These are phyloP conservation scores for Cicer cuneatum DNA, from an alignment of 306 rosid genomes.

Conservation along the genomic window DNA sequence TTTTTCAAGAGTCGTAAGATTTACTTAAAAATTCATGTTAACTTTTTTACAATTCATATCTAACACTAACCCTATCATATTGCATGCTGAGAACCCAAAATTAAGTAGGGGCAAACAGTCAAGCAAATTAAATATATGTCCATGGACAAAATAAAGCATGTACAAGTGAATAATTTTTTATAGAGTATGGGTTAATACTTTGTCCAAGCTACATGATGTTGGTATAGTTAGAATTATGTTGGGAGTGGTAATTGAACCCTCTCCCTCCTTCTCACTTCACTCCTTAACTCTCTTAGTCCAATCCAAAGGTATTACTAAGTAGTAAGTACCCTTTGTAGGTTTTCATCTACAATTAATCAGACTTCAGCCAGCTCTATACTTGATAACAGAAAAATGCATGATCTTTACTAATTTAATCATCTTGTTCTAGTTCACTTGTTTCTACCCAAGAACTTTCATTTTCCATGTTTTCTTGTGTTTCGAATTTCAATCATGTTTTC, in stretches of 20 bases:
- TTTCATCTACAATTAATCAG: constrained; percentile 11
- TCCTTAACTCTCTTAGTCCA: no score
- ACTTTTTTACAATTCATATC: neutral
- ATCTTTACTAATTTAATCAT: constrained; percentile 24
- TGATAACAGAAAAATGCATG: constrained; percentile 21
- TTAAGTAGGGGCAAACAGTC: constrained; percentile 1
- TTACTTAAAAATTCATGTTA: neutral
- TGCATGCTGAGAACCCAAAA: constrained; percentile 20
- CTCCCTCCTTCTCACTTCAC: neutral
- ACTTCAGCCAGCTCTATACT: constrained; percentile 1
- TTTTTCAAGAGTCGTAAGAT: constrained; percentile 8
- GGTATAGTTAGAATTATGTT: neutral
- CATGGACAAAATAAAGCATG: constrained; percentile 26
- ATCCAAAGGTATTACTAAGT: no score
- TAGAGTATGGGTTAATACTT: constrained; percentile 6
- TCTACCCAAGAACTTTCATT: constrained; percentile 11
- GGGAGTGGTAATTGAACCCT: neutral
- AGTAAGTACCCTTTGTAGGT: no score
- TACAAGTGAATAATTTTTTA: neutral
- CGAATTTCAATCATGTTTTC: constrained; percentile 25
- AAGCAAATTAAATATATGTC: constrained; percentile 7
- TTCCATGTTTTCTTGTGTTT: constrained; percentile 4
- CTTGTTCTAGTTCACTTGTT: neutral
- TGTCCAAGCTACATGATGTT: constrained; percentile 5
- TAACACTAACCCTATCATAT: constrained; percentile 11